Base-by-base conservation (phyloP, 2,329 filamentous ascomycete species). In the Sclerotinia nivalis region DNA sequence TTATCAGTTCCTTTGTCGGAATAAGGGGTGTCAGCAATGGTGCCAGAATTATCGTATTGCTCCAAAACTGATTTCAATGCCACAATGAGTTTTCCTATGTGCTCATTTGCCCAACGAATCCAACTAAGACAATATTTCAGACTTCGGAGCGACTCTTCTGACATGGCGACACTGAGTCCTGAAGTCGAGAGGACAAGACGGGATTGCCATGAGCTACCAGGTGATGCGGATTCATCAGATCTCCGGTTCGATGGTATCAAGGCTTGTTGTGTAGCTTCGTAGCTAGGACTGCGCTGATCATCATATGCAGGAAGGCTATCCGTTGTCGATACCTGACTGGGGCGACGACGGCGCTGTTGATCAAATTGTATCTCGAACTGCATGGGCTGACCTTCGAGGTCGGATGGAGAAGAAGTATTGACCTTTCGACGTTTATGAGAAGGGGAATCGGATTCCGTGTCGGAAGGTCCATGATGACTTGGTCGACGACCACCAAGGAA, bases 141-240 rank as follows among this genome's bases (percentile, higher is more conserved):
- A 72, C 91, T 96, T 66, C 89, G 88, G 12, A 97, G 82, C 31
- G 93, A 97, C 76, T 96, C 91, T 25, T 96, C 91, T 76, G 91
- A 96, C 86, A 99, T 93, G 0, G 96, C 93, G 22, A 97, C 90
- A 73, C 93, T 93, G 0, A 98, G 85, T 0, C 93, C 95, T 0
- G 93, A 97, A 0, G 95, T 97, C 7, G 93, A 94, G 79, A 97
- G 92, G 74, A 97, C 91, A 25, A 97, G 83, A 20, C 93, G 89
- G 15, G 91, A 92, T 72, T 92, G 92, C 93, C 93, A 96, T n/a
- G 76, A 79, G 8, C 80, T 76, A 5, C 78, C 75, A 28, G 76
- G 75, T 15, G 72, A 73, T 34, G 69, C 69, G 2, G 74, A 31
- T 52, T 77, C 74, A 6, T 78, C 77, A 20, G 76, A 72, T 12